phyloP scores from a whole-genome alignment of 2,329 filamentous ascomycete species.

The Hirsutella thompsonii region DNA sequence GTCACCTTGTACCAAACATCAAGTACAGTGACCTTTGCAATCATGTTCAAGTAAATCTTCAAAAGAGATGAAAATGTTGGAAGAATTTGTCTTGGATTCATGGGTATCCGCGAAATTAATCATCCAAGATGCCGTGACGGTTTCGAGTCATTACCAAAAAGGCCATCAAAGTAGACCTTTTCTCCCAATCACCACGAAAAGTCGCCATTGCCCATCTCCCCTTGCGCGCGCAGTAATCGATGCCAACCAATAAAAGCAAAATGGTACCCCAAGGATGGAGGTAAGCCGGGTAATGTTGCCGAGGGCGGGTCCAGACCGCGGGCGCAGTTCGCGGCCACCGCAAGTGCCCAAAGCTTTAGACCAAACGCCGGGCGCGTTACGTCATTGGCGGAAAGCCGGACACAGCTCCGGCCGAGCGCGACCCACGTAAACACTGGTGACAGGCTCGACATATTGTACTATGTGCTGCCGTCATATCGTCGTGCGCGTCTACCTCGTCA shows the following conservation, averaged over 20 bases:
- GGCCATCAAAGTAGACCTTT: not conserved
- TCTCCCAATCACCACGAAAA: not conserved
- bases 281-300: not conserved
- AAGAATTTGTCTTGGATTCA: slow-evolving; percentile 1
- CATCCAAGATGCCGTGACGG: slow-evolving; percentile 1
- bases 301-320: not conserved
- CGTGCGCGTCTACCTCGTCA: slow-evolving; percentile 3
- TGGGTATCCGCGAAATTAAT: slow-evolving; percentile 3
- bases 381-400: not conserved
- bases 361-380: not conserved
- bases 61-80: not conserved
- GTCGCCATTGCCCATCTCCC: not conserved
- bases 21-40: not conserved
- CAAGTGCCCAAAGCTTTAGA: not conserved
- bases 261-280: too few species aligned
- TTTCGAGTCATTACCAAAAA: not conserved
- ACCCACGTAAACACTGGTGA: not conserved
- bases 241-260: too few species aligned
- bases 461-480: not conserved
- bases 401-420: not conserved
- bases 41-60: not conserved
- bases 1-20: not conserved
- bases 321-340: not conserved
- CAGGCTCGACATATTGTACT: not conserved
- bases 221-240: too few species aligned